Base-by-base conservation (phyloP, 1,284 basidiomycete species). In the Trametes versicolor region DNA sequence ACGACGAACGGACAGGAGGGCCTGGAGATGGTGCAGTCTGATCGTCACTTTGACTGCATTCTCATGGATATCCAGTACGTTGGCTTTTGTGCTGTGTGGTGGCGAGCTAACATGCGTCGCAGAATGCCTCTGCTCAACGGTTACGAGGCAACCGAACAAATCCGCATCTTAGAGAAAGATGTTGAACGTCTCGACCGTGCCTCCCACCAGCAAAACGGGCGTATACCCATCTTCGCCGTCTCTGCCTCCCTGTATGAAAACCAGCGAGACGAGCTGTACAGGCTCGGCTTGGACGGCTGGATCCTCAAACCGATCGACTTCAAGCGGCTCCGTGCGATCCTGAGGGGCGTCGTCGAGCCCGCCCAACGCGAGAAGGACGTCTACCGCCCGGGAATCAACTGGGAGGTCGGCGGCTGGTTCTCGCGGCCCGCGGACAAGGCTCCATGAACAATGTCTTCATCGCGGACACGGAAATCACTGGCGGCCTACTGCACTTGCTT, bases 41-140 rank as follows among this genome's bases (percentile, higher is more conserved):
- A 95, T 74, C 81, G 83, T 37, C 82, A 86, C 19, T 92, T 92
- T 65, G 93, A 96, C 74, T 87, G 84, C 54, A 82, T 95, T 21
- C 80, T 96, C 60, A 95, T 95, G 94, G 93, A 95, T 75, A 88
- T 95, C 37, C 92, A 94, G 91, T 92, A 68, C 67, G 88, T 81
- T 13, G 8, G 48, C 21, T 50, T 43, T 32, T 62, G 27, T 32
- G 25, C 27, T 36, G 19, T 34, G 21, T 49, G 23, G 34, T 21
- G 32, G 12, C 27, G 63, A 6, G 62, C 48, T n/a, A n/a, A 64
- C 12, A 47, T 36, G 0, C 12, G 36, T 36, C 43, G 51, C 66
- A 93, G 90, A 74, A 95, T 95, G 93, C 93, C 93, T 0, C 90
- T 95, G 62, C 82, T 94, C 64, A 87, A 95, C 72, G 94, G 94